Evolutionary conservation across 495 filamentous ascomycete genomes (phyloP), one percentile per base, ranked within the genome.

Genomic region (Parmelia sp.): DNA sequence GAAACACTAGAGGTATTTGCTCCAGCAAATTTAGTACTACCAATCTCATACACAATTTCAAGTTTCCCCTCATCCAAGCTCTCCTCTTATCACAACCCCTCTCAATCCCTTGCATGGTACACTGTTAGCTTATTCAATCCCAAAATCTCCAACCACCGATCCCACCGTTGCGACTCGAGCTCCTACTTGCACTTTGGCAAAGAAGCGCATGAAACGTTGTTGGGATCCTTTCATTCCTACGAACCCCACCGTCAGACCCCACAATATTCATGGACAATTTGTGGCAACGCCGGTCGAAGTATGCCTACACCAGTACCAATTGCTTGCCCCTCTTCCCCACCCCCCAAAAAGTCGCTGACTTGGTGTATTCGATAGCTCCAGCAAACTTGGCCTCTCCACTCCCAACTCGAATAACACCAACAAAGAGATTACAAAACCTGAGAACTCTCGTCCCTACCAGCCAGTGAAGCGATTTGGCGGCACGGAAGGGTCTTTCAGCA

Each of bases 311-410:
- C 31, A 8, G 42, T 12, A 15, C n/a, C 27, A 42, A 17, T 17
- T 11, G 37, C 25, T 8, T 23, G 4, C 63, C 35, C 35, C 35
- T 36, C 35, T 10, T 36, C 35, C 4, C 35, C n/a, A n/a, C 35
- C 35, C 35, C 10, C 5, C 35, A 36, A 10, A 36, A 36, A 47
- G 63, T 8, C 21, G 36, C 64, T 71, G 29, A 69, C 49, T 36
- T 42, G 37, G 62, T 58, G 47, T 42, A 37, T 31, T 61, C 37
- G 23, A 36, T 73, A 92, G 88, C 82, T 82, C 84, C 74, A 90
- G 84, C 82, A 98, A 95, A 80, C 87, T 96, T 78, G 94, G 90
- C 62, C 81, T 97, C 53, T 90, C 91, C 68, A 92, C 90, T 71
- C 79, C 88, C 66, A 75, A 72, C 66, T 72, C 77, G 39, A 82